These are phyloP conservation scores for Pterocarpus santalinus DNA, from an alignment of 306 rosid genomes.

Conservation along the genomic window DNA sequence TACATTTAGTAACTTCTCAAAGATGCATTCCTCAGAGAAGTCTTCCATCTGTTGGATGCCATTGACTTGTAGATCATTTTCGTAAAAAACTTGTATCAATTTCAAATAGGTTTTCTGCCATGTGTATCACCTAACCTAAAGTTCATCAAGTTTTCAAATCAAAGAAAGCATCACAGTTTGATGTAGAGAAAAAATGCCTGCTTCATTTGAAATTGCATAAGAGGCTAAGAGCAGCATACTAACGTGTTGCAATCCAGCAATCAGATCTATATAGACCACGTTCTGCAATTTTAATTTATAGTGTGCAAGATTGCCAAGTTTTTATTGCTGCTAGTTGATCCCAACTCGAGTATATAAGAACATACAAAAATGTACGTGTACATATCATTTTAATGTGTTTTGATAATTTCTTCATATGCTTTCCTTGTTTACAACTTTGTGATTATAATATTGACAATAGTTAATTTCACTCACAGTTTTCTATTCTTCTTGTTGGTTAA, in stretches of 20 bases:
- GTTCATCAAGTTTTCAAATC: conserved; percentile 10
- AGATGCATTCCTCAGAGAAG: conserved; percentile 19
- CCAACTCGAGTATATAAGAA: neutral
- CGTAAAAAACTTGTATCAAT: conserved; percentile 1
- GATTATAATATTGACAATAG: conserved; percentile 11
- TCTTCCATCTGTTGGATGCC: neutral
- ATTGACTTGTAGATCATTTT: neutral
- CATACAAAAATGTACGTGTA: neutral
- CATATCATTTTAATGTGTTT: neutral
- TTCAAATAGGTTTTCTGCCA: neutral
- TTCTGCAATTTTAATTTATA: neutral
- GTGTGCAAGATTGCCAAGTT: neutral
- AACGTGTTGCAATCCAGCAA: neutral
- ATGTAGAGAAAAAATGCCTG: neutral
- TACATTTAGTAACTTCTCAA: conserved; percentile 6
- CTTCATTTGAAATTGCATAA: neutral
- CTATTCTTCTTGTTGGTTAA: conserved; percentile 14
- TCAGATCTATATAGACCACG: neutral
- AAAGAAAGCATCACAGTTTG: conserved; percentile 12
- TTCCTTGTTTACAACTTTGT: neutral
- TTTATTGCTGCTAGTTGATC: conserved; percentile 17
- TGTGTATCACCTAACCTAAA: conserved; percentile 9
- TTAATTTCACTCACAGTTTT: conserved; percentile 37
- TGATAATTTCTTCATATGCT: neutral
- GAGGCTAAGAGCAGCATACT: neutral